Conservation (phyloP, 441 rosid species). For the Metrosideros polymorpha region DNA sequence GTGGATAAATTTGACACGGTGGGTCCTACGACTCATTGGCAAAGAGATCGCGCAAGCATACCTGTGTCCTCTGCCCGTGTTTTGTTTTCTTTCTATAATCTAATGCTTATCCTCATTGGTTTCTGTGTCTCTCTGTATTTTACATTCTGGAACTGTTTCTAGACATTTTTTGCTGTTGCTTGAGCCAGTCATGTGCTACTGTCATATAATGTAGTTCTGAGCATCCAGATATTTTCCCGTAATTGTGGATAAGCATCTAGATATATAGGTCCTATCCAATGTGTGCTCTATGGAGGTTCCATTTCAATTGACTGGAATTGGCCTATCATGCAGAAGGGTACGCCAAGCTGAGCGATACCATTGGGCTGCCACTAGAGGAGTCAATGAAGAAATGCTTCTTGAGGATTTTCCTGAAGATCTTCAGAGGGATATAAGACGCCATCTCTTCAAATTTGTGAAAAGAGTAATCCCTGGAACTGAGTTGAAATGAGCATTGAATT, state of each 20-base stretch:
- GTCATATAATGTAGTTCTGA: neutral
- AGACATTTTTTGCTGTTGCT: neutral
- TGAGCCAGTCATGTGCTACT: neutral
- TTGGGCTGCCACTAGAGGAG: conserved; percentile 96
- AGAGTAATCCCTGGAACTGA: conserved; percentile 26
- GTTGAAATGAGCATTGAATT: neutral
- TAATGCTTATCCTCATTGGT: neutral
- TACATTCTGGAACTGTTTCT: neutral
- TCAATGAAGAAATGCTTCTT: conserved; percentile 62
- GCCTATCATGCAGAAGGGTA: conserved; percentile 43
- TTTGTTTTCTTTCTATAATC: neutral
- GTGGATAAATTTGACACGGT: neutral
- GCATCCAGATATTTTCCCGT: neutral
- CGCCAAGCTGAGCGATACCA: conserved; percentile 70
- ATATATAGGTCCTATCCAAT: neutral
- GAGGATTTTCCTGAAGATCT: conserved; percentile 86
- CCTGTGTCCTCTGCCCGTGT: neutral
- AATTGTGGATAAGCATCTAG: neutral
- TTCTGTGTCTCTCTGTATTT: neutral
- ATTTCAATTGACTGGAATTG: neutral
- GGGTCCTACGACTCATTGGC: neutral
- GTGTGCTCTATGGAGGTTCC: neutral
- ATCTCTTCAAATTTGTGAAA: conserved; percentile 77
- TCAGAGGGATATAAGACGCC: conserved; percentile 79
- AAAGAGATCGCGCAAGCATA: neutral